These are phyloP conservation scores for Metschnikowia koreensis DNA, from an alignment of 805 yeast genomes.

Conservation along the genomic window DNA sequence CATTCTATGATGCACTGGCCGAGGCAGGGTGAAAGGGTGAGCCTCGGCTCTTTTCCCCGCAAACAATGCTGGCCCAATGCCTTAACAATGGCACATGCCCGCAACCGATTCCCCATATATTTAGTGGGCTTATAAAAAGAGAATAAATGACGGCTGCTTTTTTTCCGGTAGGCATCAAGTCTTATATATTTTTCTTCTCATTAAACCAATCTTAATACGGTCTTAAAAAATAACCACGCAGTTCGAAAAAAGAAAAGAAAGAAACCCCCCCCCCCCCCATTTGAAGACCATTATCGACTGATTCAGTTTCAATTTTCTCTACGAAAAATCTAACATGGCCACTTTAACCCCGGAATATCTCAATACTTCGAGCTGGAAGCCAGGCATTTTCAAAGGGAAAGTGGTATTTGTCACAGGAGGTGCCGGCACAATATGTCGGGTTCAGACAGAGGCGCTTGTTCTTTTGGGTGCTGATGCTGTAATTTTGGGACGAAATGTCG, in stretches of 20 bases:
- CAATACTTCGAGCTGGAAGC: constrained; percentile 41
- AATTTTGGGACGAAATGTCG: constrained; percentile 73
- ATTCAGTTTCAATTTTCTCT: too few relatives aligned
- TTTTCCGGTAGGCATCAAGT: too few relatives aligned
- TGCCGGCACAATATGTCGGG: constrained; percentile 92
- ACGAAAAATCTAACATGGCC: constrained; percentile 16
- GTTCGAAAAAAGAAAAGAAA: too few relatives aligned
- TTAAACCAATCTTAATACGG: too few relatives aligned
- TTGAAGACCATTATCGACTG: too few relatives aligned
- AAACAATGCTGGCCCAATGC: background rate
- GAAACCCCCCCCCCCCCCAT: too few relatives aligned
- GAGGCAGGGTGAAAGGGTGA: background rate
- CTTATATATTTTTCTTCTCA: too few relatives aligned
- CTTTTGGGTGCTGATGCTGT: constrained; percentile 84
- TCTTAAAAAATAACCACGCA: too few relatives aligned
- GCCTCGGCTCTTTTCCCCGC: constrained; percentile 1
- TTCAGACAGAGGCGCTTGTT: constrained; percentile 82
- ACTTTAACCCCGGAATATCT: constrained; percentile 35
- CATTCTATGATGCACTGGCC: too few relatives aligned
- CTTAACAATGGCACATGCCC: background rate
- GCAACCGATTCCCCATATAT: too few relatives aligned
- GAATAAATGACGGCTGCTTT: too few relatives aligned
- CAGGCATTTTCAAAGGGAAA: constrained; percentile 73
- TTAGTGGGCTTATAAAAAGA: too few relatives aligned
- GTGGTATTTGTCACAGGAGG: constrained; percentile 94